A percentile compares a stretch with the other conserved stretches of the same genome.
These are phyloP conservation scores for Centrapalus pauciflorus DNA, from an alignment of 129 eudicot species.

Conservation along the genomic window DNA sequence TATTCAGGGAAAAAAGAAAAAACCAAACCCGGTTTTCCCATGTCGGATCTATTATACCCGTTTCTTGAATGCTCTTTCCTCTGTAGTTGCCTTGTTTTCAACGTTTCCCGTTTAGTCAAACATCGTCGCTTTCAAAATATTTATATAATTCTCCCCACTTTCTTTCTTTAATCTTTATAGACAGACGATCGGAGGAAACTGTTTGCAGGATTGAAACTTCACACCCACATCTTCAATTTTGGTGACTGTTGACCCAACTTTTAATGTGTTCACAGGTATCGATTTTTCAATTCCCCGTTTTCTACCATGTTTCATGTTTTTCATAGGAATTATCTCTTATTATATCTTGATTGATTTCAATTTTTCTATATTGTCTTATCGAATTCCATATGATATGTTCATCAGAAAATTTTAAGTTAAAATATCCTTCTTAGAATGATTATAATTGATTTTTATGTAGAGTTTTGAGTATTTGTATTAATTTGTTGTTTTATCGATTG, in stretches of 20 bases:
- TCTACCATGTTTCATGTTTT: neutral
- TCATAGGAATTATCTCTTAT: neutral
- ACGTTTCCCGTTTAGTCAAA: slow-evolving; percentile 23
- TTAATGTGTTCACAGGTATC: slow-evolving; percentile 15
- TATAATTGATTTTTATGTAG: neutral
- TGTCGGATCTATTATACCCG: slow-evolving; percentile 24
- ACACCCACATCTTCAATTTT: slow-evolving; percentile 13
- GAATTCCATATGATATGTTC: neutral
- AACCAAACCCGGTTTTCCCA: neutral
- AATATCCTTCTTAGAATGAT: neutral
- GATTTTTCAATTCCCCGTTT: neutral
- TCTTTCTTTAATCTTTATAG: neutral
- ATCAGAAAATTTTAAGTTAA: neutral
- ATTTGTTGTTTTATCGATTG: neutral
- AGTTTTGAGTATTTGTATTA: neutral
- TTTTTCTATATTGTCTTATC: neutral
- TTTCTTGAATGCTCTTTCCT: slow-evolving; percentile 10
- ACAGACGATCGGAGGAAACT: neutral
- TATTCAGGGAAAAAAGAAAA: too few relatives aligned
- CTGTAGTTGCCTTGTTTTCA: slow-evolving; percentile 21
- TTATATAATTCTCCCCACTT: slow-evolving; percentile 2
- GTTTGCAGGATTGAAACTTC: neutral
- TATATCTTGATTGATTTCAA: neutral
- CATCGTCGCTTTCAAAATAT: slow-evolving; percentile 20
- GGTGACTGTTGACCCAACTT: slow-evolving; percentile 20